A percentile compares a stretch with the other conserved stretches of the same genome.
phyloP scores from a whole-genome alignment of 306 rosid species.

The Astragalus glycyphyllos region DNA sequence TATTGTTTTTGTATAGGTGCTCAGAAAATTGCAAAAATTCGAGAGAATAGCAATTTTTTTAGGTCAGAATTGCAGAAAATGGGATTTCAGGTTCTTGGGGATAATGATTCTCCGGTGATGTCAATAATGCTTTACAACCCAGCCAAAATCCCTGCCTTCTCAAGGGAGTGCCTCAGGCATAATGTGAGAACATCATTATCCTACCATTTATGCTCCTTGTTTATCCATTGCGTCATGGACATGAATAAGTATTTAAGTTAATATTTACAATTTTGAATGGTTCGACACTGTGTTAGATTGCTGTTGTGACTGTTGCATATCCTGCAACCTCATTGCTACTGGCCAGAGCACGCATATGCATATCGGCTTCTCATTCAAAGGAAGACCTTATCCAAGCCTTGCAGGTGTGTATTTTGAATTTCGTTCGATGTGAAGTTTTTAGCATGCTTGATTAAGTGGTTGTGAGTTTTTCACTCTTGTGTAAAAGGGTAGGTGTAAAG shows the following conservation, averaged over 20 bases:
- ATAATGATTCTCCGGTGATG: conserved; percentile 85
- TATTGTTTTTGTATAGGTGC: conserved; percentile 58
- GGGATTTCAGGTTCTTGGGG: conserved; percentile 90
- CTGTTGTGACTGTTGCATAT: conserved; percentile 91
- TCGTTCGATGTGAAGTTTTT: background rate
- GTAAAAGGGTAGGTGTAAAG: conserved; percentile 1
- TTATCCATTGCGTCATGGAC: conserved; percentile 2
- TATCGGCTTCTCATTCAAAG: conserved; percentile 90
- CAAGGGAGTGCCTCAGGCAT: conserved; percentile 91
- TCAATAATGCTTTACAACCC: conserved; percentile 96
- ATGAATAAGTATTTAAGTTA: background rate
- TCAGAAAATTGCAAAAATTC: conserved; percentile 79
- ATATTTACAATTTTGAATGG: conserved; percentile 22
- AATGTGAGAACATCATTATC: conserved; percentile 57
- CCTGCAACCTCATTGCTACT: conserved; percentile 88
- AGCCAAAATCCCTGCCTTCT: conserved; percentile 91
- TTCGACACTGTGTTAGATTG: conserved; percentile 59
- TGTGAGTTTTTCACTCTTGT: conserved; percentile 4
- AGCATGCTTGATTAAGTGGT: conserved; percentile 16
- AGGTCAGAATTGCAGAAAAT: conserved; percentile 90
- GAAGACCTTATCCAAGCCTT: conserved; percentile 83
- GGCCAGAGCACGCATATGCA: conserved; percentile 94
- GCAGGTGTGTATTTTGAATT: conserved; percentile 57
- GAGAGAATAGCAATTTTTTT: conserved; percentile 90
- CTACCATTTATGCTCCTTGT: conserved; percentile 23